Base-by-base conservation (phyloP, 83 land plant genomes). In the Thuja plicata region DNA sequence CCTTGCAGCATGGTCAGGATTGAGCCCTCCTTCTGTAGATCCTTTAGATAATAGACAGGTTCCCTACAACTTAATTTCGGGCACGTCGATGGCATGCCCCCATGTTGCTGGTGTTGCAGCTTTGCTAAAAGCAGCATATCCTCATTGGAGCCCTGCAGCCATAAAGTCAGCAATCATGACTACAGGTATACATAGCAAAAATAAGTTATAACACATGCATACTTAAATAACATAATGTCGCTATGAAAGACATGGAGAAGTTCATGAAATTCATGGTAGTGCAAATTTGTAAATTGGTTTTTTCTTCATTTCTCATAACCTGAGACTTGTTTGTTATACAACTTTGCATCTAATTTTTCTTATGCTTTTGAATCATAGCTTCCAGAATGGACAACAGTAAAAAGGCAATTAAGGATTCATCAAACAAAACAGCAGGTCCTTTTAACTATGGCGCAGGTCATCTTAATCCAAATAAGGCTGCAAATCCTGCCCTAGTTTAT, bases 141-240 rank as follows among this genome's bases (percentile, higher is more conserved):
- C 91, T 37, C 16, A 37, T 50, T 90, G 91, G 91, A 90, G 91
- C 52, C 91, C 91, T 21, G 91, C 90, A 78, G 91, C 91, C 66
- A 90, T 90, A 30, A 88, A 80, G 35, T 90, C 91, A 1, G 89
- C 91, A 16, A 55, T 90, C 19, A 90, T 90, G 91, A 90, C 91
- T 21, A 88, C 91, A 35, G 91, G 85, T 83, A 46, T 11, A n/a
- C 45, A 82, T 32, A 76, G 15, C 79, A 30, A 66, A 66, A 66
- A 24, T 0, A n/a, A n/a, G n/a, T n/a, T n/a, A n/a, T n/a, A 32
- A 76, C 37, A 9, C 77, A 73, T n/a, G 7, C 12, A n/a, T 15
- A 37, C 11, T 76, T 32, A 2, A 76, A 10, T 34, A 32, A 13
- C 15, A 76, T 32, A 34, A 76, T 32, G 15, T 34, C 35, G 13